Percentiles rank a stretch among this genome's conserved stretches.
These are phyloP conservation scores for Asterochloris sp. DNA, from an alignment of 139 green algal genomes.

Conservation along the genomic window DNA sequence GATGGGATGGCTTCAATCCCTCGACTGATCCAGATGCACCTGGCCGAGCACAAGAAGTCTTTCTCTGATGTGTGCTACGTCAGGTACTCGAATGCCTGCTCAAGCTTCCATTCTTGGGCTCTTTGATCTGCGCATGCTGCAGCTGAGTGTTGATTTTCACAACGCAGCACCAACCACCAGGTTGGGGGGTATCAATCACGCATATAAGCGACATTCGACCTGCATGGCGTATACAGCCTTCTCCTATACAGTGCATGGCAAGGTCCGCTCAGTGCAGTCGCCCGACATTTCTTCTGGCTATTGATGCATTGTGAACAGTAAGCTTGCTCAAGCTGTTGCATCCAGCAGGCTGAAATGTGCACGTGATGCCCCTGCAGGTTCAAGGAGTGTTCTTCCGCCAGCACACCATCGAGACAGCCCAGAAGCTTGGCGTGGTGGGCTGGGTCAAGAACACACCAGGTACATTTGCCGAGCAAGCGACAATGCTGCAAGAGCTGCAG, in stretches of 20 bases:
- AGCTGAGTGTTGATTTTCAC: not conserved
- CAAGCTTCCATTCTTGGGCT: too few species aligned
- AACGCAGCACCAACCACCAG: not conserved
- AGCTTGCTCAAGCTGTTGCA: not conserved
- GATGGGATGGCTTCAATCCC: too few species aligned
- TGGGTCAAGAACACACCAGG: slow-evolving; percentile 6
- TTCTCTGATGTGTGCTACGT: not conserved
- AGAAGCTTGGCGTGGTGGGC: slow-evolving; percentile 7
- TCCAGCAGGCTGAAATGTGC: not conserved
- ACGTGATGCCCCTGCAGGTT: not conserved
- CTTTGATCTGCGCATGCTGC: not conserved
- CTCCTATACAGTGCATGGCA: slow-evolving; percentile 1
- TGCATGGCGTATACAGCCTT: slow-evolving; percentile 15
- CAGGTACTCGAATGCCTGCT: not conserved
- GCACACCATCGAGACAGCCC: not conserved
- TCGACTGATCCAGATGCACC: too few species aligned
- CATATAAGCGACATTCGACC: not conserved
- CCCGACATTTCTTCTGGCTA: not conserved
- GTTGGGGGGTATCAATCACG: not conserved
- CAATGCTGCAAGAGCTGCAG: too few species aligned
- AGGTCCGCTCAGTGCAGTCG: not conserved
- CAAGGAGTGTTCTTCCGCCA: slow-evolving; percentile 11
- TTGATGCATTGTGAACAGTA: not conserved
- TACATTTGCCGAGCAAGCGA: not conserved
- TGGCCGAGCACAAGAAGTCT: too few species aligned